Evolutionary conservation across 2,329 filamentous ascomycete species (phyloP).

Genomic region (Monilinia fructigena): DNA sequence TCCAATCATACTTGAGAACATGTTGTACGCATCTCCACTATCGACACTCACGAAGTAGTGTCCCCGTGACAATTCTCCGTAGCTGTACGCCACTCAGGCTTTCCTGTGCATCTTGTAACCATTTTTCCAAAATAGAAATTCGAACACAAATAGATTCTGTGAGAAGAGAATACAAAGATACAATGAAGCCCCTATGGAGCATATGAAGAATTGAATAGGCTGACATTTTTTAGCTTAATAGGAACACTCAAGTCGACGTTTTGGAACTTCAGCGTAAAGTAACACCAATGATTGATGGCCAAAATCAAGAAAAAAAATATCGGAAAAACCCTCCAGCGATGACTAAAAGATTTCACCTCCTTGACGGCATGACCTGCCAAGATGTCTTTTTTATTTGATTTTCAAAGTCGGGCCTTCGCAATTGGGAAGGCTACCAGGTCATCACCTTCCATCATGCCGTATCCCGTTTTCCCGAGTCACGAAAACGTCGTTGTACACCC

Average conservation of each 20-base stretch:
- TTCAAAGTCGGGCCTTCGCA: not conserved
- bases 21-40: not conserved
- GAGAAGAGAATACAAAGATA: not conserved
- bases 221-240: not conserved
- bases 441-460: conserved; percentile 1
- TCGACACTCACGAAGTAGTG: not conserved
- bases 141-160: not conserved
- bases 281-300: not conserved
- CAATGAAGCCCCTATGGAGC: not conserved
- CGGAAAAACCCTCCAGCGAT: not conserved
- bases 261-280: not conserved
- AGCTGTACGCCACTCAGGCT: not conserved
- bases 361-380: not conserved
- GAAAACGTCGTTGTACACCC: not conserved
- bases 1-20: conserved; percentile 5
- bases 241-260: not conserved
- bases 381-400: not conserved
- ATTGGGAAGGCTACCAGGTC: not conserved
- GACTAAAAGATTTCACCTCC: not conserved
- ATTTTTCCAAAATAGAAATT: not conserved
- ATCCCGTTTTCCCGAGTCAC: not conserved
- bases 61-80: conserved; percentile 7
- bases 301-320: not conserved
- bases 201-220: conserved; percentile 5
- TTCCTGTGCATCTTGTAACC: not conserved